A percentile compares a stretch with the other conserved stretches of the same genome.
phyloP scores from a whole-genome alignment of 345 rosid genomes.

The Gynandropsis gynandra region DNA sequence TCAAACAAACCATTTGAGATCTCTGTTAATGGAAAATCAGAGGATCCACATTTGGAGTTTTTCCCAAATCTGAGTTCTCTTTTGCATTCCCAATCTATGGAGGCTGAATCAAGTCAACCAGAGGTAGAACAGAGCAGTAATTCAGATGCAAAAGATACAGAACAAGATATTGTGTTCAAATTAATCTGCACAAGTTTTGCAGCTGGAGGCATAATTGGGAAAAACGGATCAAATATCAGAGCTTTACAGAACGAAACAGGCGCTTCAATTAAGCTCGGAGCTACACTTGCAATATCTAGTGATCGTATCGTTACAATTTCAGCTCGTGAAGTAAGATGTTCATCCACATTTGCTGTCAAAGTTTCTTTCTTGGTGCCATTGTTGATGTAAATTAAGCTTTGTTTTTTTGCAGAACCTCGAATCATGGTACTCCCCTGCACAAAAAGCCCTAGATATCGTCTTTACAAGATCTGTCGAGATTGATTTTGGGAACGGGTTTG shows the following conservation, averaged over 20 bases:
- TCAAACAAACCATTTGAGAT: slow-evolving; percentile 30
- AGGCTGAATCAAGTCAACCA: slow-evolving; percentile 18
- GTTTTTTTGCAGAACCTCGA: slow-evolving; percentile 36
- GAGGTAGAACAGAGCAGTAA: slow-evolving; percentile 22
- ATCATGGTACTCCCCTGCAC: slow-evolving; percentile 50
- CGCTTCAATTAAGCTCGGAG: slow-evolving; percentile 43
- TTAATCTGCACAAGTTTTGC: slow-evolving; percentile 40
- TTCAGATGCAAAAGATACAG: slow-evolving; percentile 12
- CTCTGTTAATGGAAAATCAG: slow-evolving; percentile 15
- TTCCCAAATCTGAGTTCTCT: slow-evolving; percentile 43
- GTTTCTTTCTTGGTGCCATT: not conserved
- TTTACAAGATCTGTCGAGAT: slow-evolving; percentile 51
- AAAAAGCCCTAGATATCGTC: slow-evolving; percentile 45
- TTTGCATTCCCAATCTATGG: slow-evolving; percentile 24
- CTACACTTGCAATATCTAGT: slow-evolving; percentile 26
- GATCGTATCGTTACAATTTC: slow-evolving; percentile 54
- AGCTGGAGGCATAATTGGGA: slow-evolving; percentile 69
- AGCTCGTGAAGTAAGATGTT: slow-evolving; percentile 43
- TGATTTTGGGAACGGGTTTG: slow-evolving; percentile 33
- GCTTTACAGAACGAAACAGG: slow-evolving; percentile 51
- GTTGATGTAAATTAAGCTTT: not conserved
- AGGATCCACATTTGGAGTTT: slow-evolving; percentile 40
- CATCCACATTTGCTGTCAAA: not conserved
- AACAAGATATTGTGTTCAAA: slow-evolving; percentile 39
- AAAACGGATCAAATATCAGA: slow-evolving; percentile 45